Evolutionary conservation across 176 grass and related monocot genomes (phyloP), one percentile per base, ranked within the genome.

Genomic region (Puccinellia tenuiflora): DNA sequence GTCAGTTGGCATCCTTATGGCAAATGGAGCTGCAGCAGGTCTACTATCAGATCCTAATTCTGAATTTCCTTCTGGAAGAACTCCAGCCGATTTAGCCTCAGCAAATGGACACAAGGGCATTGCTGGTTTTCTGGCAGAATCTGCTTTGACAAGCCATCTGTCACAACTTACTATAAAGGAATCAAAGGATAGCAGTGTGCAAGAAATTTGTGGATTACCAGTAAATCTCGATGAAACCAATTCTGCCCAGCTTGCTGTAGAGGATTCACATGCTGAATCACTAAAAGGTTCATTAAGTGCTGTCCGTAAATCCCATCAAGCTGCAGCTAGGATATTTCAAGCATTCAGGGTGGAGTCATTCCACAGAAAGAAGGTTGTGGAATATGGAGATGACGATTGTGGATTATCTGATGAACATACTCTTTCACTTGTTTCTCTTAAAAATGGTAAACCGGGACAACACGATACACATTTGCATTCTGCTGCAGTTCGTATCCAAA

Each of bases 311-410:
- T 94, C 97, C 33, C 91, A 93, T 87, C 97, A 94, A 83, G 97
- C 97, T 57, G 97, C 97, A 20, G 93, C 97, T 40, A 87, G 91
- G 68, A 99, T 99, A 86, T 92, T 94, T 86, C 97, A 99, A 91
- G 97, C 92, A 83, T 99, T 99, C 29, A 96, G 97, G 86, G 81
- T 96, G 39, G 83, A 99, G 54, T 99, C 97, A 39, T 99, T 99
- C 75, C 97, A 99, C 81, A 94, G 97, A 88, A 99, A 99, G 74
- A 96, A 94, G 84, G 75, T 94, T 50, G 86, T 76, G 51, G 91
- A 99, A 79, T 91, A 90, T 86, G 96, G 84, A 75, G 89, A 93
- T 92, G 91, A 83, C 76, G 91, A 90, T 65, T 84, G 81, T 90
- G 97, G 86, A 68, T 81, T 99, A 81, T 93, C 90, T 68, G 91